Evolutionary conservation across 2,329 filamentous ascomycete species (phyloP), one percentile per base, ranked within the genome.

Genomic region (Paecilomyces fulvus): DNA sequence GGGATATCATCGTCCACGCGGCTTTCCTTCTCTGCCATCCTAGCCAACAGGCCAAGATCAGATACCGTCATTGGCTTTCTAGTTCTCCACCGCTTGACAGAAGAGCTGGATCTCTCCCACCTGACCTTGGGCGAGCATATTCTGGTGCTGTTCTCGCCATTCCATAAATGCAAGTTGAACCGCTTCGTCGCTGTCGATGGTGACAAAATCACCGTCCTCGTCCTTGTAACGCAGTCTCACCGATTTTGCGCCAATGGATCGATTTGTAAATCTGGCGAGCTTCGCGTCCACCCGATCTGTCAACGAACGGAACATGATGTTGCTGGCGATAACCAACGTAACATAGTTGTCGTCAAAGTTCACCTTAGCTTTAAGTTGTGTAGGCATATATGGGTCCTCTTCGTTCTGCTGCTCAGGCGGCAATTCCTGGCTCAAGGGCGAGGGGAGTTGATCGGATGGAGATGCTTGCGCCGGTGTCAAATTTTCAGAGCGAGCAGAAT

Each of bases 231-330:
- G 89, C 56, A 99, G 78, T 74, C 91, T 90, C 64, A 96, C 84
- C 62, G 87, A 86, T 60, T 90, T 89, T 67, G 84, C 87, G 64
- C 86, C 86, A 66, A 96, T 92, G 54, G 88, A 92, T 68, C 89
- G 88, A 64, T 82, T 87, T 20, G 90, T 95, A 65, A 92, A 92
- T 55, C 90, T 85, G 58, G 88, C 88, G 57, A 99, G 83, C 72
- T 99, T 99, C 28, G 91, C 90, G 68, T 99, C 94, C 65, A 99
- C 96, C 10, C 94, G 88, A 69, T 97, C 94, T 61, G 94, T 91
- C 55, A 99, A 80, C 23, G 90, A 94, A 63, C 94, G 90, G 73
- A 95, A 97, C 46, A 90, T 88, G 65, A 97, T 97, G 70, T 95
- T 96, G 73, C 90, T 95, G 30, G 90, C 89, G 48, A 96, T 95